phyloP scores from a whole-genome alignment of 441 rosid genomes.

The Populus hybrid region DNA sequence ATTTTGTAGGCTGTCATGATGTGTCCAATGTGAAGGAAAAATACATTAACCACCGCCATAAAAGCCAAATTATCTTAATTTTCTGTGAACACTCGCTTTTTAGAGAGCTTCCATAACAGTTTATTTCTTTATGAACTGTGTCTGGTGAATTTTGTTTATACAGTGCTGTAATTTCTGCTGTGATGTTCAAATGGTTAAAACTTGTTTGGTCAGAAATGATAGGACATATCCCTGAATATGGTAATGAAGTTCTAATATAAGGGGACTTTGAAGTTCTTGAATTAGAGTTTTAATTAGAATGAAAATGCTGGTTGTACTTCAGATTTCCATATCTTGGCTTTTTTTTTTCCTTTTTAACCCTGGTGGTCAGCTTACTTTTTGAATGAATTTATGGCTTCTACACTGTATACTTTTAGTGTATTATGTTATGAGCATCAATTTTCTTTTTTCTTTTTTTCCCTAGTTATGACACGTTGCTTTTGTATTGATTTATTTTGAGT shows the following conservation, averaged over 20 bases:
- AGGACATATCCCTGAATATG: neutral
- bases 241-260: neutral
- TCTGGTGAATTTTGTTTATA: neutral
- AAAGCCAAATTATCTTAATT: neutral
- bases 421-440: neutral
- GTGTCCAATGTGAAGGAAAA: neutral
- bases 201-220: neutral
- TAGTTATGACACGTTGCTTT: neutral
- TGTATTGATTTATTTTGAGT: neutral
- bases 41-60: neutral
- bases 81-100: neutral
- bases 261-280: neutral
- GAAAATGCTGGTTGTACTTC: neutral
- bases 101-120: neutral
- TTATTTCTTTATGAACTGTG: neutral
- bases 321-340: neutral
- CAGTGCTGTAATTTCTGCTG: neutral
- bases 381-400: neutral
- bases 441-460: neutral
- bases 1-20: neutral
- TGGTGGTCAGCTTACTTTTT: neutral
- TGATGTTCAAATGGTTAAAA: neutral
- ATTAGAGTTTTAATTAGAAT: neutral
- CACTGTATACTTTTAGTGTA: neutral
- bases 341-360: neutral